These are phyloP conservation scores for Boletellus ananas DNA, from an alignment of 768 basidiomycete genomes.

Conservation along the genomic window DNA sequence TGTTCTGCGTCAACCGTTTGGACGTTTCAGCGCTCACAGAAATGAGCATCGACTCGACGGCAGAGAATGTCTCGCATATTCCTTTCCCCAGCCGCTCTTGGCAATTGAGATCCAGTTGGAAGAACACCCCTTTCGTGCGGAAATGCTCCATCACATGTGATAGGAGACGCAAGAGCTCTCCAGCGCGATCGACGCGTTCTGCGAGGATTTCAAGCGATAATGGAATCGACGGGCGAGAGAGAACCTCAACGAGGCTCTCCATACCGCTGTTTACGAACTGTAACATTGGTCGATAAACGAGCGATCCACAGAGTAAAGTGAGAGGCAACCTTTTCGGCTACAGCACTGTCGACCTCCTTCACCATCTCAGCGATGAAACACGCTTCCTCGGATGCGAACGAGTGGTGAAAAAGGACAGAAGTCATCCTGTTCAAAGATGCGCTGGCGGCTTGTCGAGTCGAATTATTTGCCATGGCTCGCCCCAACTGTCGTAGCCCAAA, in stretches of 20 bases:
- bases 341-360: slow-evolving; percentile 58
- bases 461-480: slow-evolving; percentile 58
- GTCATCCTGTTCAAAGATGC: slow-evolving; percentile 64
- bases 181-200: slow-evolving; percentile 49
- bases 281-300: not conserved
- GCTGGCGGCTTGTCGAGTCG: slow-evolving; percentile 48
- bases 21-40: slow-evolving; percentile 17
- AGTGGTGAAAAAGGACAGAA: slow-evolving; percentile 64
- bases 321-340: slow-evolving; percentile 59
- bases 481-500: slow-evolving; percentile 72
- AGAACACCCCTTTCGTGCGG: slow-evolving; percentile 43
- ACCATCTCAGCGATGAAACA: slow-evolving; percentile 83
- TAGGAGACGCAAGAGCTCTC: slow-evolving; percentile 67
- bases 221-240: slow-evolving; percentile 27
- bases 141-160: slow-evolving; percentile 67
- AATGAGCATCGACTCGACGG: slow-evolving; percentile 36
- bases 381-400: slow-evolving; percentile 74
- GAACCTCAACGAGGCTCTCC: slow-evolving; percentile 59
- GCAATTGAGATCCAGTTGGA: slow-evolving; percentile 43
- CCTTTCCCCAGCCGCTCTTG: slow-evolving; percentile 57
- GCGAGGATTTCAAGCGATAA: slow-evolving; percentile 28
- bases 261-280: slow-evolving; percentile 78
- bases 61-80: slow-evolving; percentile 44
- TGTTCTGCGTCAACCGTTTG: slow-evolving; percentile 35
- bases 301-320: not conserved